Percentiles rank a stretch among this genome's conserved stretches.
phyloP scores from a whole-genome alignment of 331 rosid genomes.

The Pyrus hybrid region DNA sequence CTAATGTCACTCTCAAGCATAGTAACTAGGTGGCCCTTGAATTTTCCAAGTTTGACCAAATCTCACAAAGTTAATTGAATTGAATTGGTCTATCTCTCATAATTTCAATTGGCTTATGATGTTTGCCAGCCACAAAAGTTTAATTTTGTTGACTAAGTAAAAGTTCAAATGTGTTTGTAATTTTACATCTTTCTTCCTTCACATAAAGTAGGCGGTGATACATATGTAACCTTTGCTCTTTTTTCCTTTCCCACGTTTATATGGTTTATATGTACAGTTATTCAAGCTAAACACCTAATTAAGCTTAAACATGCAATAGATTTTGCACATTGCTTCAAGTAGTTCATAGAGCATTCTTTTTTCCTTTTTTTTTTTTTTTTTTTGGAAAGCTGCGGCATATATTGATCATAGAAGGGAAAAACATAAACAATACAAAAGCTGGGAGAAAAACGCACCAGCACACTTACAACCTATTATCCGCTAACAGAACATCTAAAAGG shows the following conservation, averaged over 20 bases:
- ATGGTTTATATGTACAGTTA: too few species aligned
- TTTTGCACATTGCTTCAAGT: neutral
- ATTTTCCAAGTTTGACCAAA: slow-evolving; percentile 35
- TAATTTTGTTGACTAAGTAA: slow-evolving; percentile 16
- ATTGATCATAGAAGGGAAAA: too few species aligned
- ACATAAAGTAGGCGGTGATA: neutral
- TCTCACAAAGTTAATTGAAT: neutral
- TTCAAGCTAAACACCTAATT: neutral
- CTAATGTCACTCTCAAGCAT: neutral
- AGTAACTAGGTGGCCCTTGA: slow-evolving; percentile 8
- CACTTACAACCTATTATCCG: too few species aligned
- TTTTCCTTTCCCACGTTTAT: neutral
- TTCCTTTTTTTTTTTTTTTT: too few species aligned
- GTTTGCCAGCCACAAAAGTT: slow-evolving; percentile 7
- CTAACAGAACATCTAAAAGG: too few species aligned
- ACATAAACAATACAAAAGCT: too few species aligned
- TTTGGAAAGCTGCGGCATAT: too few species aligned
- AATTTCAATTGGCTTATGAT: slow-evolving; percentile 16
- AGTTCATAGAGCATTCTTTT: neutral
- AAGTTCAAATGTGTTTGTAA: neutral
- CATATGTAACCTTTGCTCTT: neutral
- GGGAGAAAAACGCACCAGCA: too few species aligned
- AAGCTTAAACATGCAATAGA: neutral
- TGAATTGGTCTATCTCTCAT: slow-evolving; percentile 1
- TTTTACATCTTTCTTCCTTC: neutral